These are phyloP conservation scores for Fraxinus albicans DNA, from an alignment of 305 asterid genomes.

Conservation along the genomic window DNA sequence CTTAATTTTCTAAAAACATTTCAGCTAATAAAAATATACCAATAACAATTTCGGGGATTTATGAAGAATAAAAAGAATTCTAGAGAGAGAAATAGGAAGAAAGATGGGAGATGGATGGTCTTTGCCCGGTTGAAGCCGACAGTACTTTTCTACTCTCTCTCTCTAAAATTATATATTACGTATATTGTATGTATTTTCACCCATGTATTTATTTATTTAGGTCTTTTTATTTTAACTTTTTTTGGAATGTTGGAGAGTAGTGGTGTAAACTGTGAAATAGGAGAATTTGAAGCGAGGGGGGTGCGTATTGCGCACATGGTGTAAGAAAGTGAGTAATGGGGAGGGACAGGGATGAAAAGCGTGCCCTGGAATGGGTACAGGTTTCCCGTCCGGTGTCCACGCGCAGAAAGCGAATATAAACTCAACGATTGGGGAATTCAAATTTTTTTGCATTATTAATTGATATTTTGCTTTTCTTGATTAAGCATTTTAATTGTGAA, in stretches of 20 bases:
- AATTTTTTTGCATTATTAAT: background rate
- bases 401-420: conserved; percentile 1
- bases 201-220: too few relatives aligned
- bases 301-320: conserved; percentile 9
- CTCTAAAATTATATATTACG: conserved; percentile 15
- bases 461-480: background rate
- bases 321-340: background rate
- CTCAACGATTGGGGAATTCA: background rate
- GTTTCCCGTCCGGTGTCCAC: conserved; percentile 34
- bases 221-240: background rate
- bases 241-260: conserved; percentile 9
- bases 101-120: conserved; percentile 42
- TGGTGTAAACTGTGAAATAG: background rate
- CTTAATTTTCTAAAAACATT: conserved; percentile 15
- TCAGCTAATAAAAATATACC: background rate
- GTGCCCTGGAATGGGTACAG: conserved; percentile 39
- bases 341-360: conserved; percentile 25
- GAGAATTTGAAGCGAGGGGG: background rate
- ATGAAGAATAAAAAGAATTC: conserved; percentile 17
- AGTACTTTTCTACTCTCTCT: conserved; percentile 31
- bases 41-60: background rate
- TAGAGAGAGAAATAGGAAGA: conserved; percentile 31
- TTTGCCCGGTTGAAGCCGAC: conserved; percentile 94
- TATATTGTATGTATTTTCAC: background rate
- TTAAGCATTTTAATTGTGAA: background rate